Base-by-base conservation (phyloP, 306 rosid genomes). In the Sechiopsis laciniata region DNA sequence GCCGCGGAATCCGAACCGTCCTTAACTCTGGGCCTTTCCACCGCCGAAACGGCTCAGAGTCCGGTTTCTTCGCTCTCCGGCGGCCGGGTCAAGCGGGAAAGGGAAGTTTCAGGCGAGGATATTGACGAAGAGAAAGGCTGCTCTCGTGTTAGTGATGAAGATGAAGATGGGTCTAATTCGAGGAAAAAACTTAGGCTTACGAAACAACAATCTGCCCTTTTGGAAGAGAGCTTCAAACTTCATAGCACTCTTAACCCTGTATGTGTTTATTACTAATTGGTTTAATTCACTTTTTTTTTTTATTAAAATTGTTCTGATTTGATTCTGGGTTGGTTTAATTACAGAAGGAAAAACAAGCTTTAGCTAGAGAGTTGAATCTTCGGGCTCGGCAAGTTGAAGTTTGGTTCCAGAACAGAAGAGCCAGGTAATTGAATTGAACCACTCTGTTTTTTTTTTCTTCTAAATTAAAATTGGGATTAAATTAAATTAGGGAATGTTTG, bases 351-450 rank as follows among this genome's bases (percentile, higher is more conserved):
- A 88, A 88, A 77, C 90, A 88, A 77, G 89, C 89, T 75, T 80
- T 88, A 20, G 90, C 94, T 4, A 79, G 83, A 24, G 79, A 86
- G 72, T 72, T 88, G 48, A 86, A 83, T 76, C 87, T 88, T 40
- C 77, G 87, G 75, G 84, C 87, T 15, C 76, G 94, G 52, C 94
- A 88, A 80, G 94, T 88, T 76, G 94, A 88, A 72, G 94, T 88
- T 17, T 88, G 94, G 94, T 88, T 88, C 77, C 94, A 88, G 75
- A 88, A 88, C 71, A 84, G 94, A 72, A 84, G 94, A 82, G 94
- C 94, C 76, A 86, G 94, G 94, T 88, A 75, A n/a, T 15, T 7
- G 3, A 63, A 63, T 37, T 6, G 2, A 59, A 26, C 29, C 2
- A 2, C 29, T 57, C 35, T 57, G 17, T 59, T 24, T 12, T 9